Percentiles rank a stretch among this genome's conserved stretches.
Evolutionary conservation across 306 rosid species (phyloP).

Genomic region (Fragaria iinumae): DNA sequence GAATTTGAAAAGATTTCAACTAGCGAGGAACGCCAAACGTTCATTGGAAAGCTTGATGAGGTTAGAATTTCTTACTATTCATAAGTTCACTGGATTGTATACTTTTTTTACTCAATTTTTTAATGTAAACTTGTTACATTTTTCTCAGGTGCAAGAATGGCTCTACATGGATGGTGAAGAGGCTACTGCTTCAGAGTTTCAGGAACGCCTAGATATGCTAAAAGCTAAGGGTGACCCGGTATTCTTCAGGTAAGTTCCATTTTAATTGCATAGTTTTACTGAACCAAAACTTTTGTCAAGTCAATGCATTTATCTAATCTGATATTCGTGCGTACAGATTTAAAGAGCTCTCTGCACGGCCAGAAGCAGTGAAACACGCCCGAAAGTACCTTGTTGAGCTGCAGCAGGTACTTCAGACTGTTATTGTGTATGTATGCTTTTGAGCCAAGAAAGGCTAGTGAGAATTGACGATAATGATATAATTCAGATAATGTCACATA

Average conservation of each 20-base stretch:
- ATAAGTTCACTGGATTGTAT: background rate
- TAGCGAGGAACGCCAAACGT: constrained; percentile 66
- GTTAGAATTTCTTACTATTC: constrained; percentile 39
- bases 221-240: constrained; percentile 81
- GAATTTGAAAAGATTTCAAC: constrained; percentile 70
- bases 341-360: constrained; percentile 84
- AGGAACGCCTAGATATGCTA: constrained; percentile 66
- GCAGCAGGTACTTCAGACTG: constrained; percentile 55
- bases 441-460: background rate
- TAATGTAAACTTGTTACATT: constrained; percentile 21
- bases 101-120: background rate
- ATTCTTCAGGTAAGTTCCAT: constrained; percentile 66
- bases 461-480: background rate
- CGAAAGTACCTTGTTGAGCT: constrained; percentile 62
- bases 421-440: constrained; percentile 1
- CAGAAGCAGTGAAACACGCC: constrained; percentile 64
- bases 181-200: constrained; percentile 84
- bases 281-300: background rate
- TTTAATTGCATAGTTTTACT: background rate
- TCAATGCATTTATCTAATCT: constrained; percentile 29
- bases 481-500: background rate
- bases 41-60: constrained; percentile 87
- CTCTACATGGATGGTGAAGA: constrained; percentile 95
- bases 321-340: constrained; percentile 51
- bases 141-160: constrained; percentile 92